Conservation (phyloP, 208 protist genomes). For the Trypanosoma melophagium region DNA sequence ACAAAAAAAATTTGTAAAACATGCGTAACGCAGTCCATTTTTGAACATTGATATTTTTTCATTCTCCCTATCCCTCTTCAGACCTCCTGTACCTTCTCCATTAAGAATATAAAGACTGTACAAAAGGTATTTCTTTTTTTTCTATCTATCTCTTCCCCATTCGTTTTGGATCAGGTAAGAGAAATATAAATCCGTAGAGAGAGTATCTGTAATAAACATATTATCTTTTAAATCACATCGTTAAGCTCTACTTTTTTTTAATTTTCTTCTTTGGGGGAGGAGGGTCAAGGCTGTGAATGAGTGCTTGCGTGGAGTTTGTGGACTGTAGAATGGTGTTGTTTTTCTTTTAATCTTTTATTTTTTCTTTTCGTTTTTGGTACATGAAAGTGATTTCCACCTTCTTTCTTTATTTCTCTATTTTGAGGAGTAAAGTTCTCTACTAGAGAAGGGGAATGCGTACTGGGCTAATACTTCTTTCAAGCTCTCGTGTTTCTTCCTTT, state of each 20-base stretch:
- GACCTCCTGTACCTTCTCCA: no score
- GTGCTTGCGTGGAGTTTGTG: not conserved
- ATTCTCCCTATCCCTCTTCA: no score
- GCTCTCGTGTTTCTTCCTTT: slow-evolving; percentile 34
- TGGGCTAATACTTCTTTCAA: slow-evolving; percentile 38
- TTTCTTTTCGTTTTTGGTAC: not conserved
- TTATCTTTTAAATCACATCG: not conserved
- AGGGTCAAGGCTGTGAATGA: slow-evolving; percentile 2
- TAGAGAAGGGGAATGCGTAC: not conserved
- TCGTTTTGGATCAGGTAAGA: not conserved
- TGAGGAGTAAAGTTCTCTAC: no score
- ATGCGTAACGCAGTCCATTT: no score
- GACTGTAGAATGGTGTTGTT: not conserved
- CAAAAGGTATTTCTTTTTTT: no score
- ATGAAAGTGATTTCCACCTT: not conserved
- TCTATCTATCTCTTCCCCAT: no score
- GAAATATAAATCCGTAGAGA: no score
- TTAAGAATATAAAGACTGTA: no score
- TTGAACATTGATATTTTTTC: no score
- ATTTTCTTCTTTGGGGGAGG: not conserved
- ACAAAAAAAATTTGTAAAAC: no score
- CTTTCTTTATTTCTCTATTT: no score
- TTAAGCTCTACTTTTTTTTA: slow-evolving; percentile 1
- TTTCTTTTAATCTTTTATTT: not conserved
- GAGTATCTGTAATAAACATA: not conserved